Percentiles rank a stretch among this genome's conserved stretches.
These are phyloP conservation scores for Spergularia bocconei DNA, from an alignment of 148 eudicot genomes.

Conservation along the genomic window DNA sequence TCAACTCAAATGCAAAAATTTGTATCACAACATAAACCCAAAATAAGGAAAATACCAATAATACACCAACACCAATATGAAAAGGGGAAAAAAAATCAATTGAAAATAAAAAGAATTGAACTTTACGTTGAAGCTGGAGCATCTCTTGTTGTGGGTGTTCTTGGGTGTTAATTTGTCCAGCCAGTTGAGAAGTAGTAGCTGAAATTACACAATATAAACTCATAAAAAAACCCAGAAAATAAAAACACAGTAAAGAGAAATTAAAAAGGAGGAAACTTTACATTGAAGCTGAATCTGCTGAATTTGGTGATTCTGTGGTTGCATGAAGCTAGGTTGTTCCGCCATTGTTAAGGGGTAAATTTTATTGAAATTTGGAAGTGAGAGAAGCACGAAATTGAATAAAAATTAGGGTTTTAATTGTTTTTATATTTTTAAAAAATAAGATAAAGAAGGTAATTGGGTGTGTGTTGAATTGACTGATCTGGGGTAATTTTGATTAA, in stretches of 20 bases:
- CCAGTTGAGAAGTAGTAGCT: background rate
- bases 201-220: background rate
- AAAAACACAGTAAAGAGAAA: background rate
- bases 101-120: background rate
- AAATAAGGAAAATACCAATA: background rate
- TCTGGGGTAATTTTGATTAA: no score
- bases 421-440: no score
- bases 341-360: background rate
- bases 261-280: background rate
- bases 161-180: background rate
- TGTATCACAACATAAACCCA: no score
- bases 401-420: no score
- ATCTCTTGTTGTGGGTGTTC: background rate
- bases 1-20: background rate
- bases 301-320: background rate
- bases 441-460: no score
- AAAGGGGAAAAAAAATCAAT: background rate
- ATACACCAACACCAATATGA: background rate
- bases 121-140: background rate
- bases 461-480: no score
- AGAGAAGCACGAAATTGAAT: no score
- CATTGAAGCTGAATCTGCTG: background rate
- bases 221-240: background rate
- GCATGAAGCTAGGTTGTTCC: background rate
- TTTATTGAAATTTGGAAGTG: no score